Conservation (phyloP, 192 early-diverging fungal species). For the Podila horticola region DNA sequence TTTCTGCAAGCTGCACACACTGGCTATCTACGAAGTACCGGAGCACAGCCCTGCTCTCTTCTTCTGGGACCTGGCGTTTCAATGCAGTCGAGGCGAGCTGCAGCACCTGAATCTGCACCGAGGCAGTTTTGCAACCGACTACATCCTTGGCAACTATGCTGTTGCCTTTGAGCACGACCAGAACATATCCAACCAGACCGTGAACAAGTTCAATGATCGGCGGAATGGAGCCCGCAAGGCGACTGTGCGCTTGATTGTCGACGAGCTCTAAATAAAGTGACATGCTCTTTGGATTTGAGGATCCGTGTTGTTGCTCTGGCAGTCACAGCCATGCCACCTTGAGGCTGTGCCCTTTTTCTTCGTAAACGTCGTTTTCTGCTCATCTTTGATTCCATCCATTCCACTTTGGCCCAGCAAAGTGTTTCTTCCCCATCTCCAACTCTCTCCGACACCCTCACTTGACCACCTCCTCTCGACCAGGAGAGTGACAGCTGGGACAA, state of each 20-base stretch:
- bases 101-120: slow-evolving; percentile 29
- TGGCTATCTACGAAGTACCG: slow-evolving; percentile 39
- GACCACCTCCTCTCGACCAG: too few species aligned
- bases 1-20: slow-evolving; percentile 10
- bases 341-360: too few species aligned
- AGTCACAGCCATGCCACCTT: too few species aligned
- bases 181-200: slow-evolving; percentile 34
- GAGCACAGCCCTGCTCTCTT: slow-evolving; percentile 47
- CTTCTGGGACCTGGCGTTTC: slow-evolving; percentile 50
- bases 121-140: slow-evolving; percentile 35
- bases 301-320: too few species aligned
- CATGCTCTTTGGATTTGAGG: too few species aligned
- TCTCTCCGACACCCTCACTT: too few species aligned
- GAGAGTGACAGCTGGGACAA: too few species aligned
- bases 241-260: slow-evolving; percentile 21
- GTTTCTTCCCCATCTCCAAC: too few species aligned
- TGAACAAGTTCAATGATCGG: slow-evolving; percentile 44
- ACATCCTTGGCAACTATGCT: slow-evolving; percentile 41
- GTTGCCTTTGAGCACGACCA: slow-evolving; percentile 35
- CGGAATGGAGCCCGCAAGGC: slow-evolving; percentile 34
- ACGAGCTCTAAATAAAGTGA: too few species aligned
- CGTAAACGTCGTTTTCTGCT: too few species aligned
- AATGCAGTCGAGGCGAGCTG: slow-evolving; percentile 22
- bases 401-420: too few species aligned
- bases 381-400: too few species aligned